Conservation (phyloP, 352 stramenopile species). For the Globisporangium spiculum region DNA sequence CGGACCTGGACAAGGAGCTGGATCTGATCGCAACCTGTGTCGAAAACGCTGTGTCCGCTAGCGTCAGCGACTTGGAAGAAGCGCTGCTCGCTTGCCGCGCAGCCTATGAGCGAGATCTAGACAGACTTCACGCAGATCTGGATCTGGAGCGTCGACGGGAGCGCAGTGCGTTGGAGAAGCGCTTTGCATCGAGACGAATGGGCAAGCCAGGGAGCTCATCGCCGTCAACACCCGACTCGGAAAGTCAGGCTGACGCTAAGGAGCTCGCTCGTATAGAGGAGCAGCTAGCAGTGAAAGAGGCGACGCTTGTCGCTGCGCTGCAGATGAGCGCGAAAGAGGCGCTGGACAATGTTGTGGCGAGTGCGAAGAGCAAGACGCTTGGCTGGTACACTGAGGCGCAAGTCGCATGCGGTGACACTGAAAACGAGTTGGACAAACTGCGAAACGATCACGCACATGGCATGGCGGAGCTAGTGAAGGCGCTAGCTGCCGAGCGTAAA, state of each 20-base stretch:
- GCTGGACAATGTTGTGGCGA: not conserved
- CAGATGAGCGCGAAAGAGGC: conserved; percentile 2
- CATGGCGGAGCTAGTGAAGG: conserved; percentile 17
- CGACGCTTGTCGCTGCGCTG: not conserved
- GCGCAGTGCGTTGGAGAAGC: not conserved
- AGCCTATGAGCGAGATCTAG: not conserved
- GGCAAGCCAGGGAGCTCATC: not conserved
- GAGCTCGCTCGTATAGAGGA: not conserved
- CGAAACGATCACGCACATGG: conserved; percentile 24
- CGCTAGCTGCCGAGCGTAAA: conserved; percentile 26
- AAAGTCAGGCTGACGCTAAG: not conserved
- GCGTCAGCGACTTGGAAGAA: not conserved
- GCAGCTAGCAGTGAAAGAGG: not conserved
- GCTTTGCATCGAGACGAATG: not conserved
- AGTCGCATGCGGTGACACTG: not conserved
- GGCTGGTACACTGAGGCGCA: not conserved
- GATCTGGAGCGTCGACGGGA: not conserved
- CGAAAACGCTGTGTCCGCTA: not conserved
- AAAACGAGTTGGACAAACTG: conserved; percentile 22
- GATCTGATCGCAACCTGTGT: conserved; percentile 1
- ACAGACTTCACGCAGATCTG: not conserved
- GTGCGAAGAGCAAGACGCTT: not conserved
- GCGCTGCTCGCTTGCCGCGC: not conserved
- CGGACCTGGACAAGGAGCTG: conserved; percentile 3
- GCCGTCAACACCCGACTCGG: not conserved